Percentiles rank a stretch among this genome's conserved stretches.
Evolutionary conservation across 2,329 filamentous ascomycete genomes (phyloP).

Genomic region (Blastomyces parvus): DNA sequence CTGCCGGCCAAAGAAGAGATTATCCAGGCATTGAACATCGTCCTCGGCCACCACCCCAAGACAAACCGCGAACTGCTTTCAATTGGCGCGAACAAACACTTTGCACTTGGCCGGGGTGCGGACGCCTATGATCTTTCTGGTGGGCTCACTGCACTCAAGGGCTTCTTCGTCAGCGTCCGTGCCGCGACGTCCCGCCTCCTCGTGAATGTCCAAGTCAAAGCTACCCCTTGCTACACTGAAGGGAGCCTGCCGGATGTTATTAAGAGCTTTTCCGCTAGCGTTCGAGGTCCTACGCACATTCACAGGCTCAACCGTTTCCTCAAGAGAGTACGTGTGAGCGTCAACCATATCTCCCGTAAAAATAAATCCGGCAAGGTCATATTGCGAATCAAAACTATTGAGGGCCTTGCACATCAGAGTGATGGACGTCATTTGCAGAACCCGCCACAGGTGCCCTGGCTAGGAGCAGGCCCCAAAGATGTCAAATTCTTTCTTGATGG

Average conservation of each 20-base stretch:
- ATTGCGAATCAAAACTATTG: constrained; percentile 38
- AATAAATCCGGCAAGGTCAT: constrained; percentile 27
- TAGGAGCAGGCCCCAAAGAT: constrained; percentile 42
- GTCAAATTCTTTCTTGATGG: constrained; percentile 47
- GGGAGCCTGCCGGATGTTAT: constrained; percentile 35
- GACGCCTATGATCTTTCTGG: constrained; percentile 33
- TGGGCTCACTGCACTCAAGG: constrained; percentile 49
- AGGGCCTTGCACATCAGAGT: constrained; percentile 33
- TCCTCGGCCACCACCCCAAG: constrained; percentile 44
- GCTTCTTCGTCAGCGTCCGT: constrained; percentile 54
- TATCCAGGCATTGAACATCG: constrained; percentile 50
- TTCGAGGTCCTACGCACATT: constrained; percentile 19
- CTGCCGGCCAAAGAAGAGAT: constrained; percentile 42
- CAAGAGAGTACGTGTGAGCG: constrained; percentile 33
- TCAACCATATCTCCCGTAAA: constrained; percentile 33
- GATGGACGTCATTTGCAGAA: constrained; percentile 30
- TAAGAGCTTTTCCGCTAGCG: constrained; percentile 13
- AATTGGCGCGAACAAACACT: constrained; percentile 47
- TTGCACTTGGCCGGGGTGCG: constrained; percentile 33
- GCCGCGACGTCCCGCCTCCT: constrained; percentile 49
- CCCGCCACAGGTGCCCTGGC: constrained; percentile 27
- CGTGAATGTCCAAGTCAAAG: constrained; percentile 55
- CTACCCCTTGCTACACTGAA: constrained; percentile 48
- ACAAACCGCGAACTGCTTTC: constrained; percentile 33
- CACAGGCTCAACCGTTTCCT: constrained; percentile 26